A percentile compares a stretch with the other conserved stretches of the same genome.
phyloP scores from a whole-genome alignment of 805 yeast genomes.

The Candida coquimbonensis region DNA sequence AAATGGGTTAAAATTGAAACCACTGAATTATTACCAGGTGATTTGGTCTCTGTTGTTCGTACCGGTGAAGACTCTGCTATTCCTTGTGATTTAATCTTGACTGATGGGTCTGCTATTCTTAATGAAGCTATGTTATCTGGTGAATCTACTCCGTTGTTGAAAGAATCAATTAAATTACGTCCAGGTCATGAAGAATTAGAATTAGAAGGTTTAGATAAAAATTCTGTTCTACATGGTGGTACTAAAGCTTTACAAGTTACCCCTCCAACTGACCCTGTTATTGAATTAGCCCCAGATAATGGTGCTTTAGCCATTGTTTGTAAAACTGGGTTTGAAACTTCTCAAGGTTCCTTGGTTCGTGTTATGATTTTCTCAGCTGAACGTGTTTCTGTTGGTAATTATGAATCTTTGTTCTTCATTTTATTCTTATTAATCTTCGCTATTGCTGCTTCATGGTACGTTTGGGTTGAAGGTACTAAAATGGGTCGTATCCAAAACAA shows the following conservation, averaged over 20 bases:
- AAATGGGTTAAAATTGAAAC: constrained; percentile 69
- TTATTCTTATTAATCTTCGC: constrained; percentile 87
- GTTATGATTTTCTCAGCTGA: constrained; percentile 97
- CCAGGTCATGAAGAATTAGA: constrained; percentile 63
- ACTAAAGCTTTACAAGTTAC: constrained; percentile 92
- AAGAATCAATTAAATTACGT: constrained; percentile 84
- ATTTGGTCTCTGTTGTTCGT: constrained; percentile 79
- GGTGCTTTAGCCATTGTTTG: constrained; percentile 90
- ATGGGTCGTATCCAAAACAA: constrained; percentile 95
- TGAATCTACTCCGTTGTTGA: constrained; percentile 93
- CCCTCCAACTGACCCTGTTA: constrained; percentile 43
- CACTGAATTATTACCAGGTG: constrained; percentile 82
- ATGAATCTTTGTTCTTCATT: constrained; percentile 89
- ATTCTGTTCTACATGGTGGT: constrained; percentile 89
- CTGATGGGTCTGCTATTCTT: constrained; percentile 90
- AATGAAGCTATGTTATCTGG: constrained; percentile 99
- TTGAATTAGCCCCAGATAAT: constrained; percentile 65
- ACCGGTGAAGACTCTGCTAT: constrained; percentile 86
- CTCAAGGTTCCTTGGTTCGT: constrained; percentile 95
- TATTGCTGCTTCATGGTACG: constrained; percentile 93
- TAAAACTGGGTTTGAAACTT: constrained; percentile 96
- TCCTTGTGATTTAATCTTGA: constrained; percentile 85
- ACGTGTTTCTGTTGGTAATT: constrained; percentile 92
- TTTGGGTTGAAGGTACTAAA: constrained; percentile 95
- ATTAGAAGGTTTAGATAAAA: constrained; percentile 80